Base-by-base conservation (phyloP, 2,329 filamentous ascomycete genomes). In the Xylariaceae sp. region DNA sequence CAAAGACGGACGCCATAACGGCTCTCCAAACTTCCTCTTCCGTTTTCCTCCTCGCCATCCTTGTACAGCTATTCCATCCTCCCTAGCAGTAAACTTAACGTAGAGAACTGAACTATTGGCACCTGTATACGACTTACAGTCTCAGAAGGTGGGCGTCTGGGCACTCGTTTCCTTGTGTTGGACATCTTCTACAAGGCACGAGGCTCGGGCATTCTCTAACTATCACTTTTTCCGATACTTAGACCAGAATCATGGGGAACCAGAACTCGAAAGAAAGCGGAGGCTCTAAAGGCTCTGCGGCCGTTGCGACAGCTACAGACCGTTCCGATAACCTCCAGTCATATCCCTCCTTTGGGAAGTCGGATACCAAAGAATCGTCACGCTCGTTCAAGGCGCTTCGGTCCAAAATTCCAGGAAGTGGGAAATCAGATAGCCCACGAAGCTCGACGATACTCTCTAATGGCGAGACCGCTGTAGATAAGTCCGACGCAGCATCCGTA, bases 361-460 rank as follows among this genome's bases (percentile, higher is more conserved):
- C 92, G 51, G 93, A 97, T 70, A 97, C 93, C 23, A 93, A 92
- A 71, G 92, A 96, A 62, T 97, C 92, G 6, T 85, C 88, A 26
- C 88, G 92, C 61, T 97, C 92, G 4, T 86, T 97, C 72, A 85
- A 90, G 63, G 88, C 86, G 32, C 82, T 97, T 63, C 84, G 91
- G 56, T 95, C 91, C 58, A 97, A 97, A 75, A 97, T 96, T 55
- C 91, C 89, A 2, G 89, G 88, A 29, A 79, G 73, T 61, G 79
- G 79, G 58, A 89, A 84, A 68, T 84, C 78, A 39, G 92, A 96
- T 68, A 96, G 92, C 70, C 92, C 92, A 18, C 82, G 91, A 61
- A 86, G 81, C 62, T 96, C 92, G 10, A 79, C 82, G 30, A 78
- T 89, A 21, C 71, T 92, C 41, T 77, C 84, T 47, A 85, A 83